A percentile compares a stretch with the other conserved stretches of the same genome.
Evolutionary conservation across 305 asterid species (phyloP).

Genomic region (Plantago coronopus): DNA sequence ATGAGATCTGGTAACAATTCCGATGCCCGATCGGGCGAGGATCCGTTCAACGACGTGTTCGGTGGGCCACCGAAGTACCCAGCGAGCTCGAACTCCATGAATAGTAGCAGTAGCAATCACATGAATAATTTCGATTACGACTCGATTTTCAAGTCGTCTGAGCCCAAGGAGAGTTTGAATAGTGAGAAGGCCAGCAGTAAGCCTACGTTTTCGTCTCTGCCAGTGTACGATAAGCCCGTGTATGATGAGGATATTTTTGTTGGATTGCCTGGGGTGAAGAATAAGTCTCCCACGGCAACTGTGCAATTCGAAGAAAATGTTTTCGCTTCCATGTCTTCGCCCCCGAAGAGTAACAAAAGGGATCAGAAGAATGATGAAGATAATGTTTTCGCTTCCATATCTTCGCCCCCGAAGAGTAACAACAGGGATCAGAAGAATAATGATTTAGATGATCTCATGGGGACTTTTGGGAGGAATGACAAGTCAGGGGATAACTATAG

Average conservation of each 20-base stretch:
- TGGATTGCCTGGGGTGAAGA: constrained; percentile 83
- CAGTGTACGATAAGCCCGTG: constrained; percentile 90
- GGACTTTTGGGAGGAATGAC: constrained; percentile 56
- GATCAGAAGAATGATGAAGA: constrained; percentile 43
- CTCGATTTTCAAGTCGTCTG: constrained; percentile 59
- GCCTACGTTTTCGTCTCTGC: constrained; percentile 36
- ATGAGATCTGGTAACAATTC: constrained; percentile 63
- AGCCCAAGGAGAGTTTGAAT: constrained; percentile 19
- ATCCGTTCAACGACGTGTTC: constrained; percentile 63
- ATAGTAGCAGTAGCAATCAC: constrained; percentile 10
- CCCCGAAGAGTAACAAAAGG: constrained; percentile 32
- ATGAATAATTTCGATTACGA: constrained; percentile 63
- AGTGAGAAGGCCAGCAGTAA: constrained; percentile 23
- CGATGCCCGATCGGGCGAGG: constrained; percentile 56
- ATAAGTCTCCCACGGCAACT: constrained; percentile 48
- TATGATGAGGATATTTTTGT: constrained; percentile 91
- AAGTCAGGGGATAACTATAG: constrained; percentile 31
- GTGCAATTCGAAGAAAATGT: constrained; percentile 56
- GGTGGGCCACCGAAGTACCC: constrained; percentile 68
- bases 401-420: constrained; percentile 38
- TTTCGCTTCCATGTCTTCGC: constrained; percentile 50
- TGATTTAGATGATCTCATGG: constrained; percentile 63
- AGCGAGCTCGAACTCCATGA: constrained; percentile 32
- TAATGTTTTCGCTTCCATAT: constrained; percentile 48
- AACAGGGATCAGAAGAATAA: constrained; percentile 31